Conservation (phyloP, 768 basidiomycete species). For the Rubroboletus pulcherrimus region DNA sequence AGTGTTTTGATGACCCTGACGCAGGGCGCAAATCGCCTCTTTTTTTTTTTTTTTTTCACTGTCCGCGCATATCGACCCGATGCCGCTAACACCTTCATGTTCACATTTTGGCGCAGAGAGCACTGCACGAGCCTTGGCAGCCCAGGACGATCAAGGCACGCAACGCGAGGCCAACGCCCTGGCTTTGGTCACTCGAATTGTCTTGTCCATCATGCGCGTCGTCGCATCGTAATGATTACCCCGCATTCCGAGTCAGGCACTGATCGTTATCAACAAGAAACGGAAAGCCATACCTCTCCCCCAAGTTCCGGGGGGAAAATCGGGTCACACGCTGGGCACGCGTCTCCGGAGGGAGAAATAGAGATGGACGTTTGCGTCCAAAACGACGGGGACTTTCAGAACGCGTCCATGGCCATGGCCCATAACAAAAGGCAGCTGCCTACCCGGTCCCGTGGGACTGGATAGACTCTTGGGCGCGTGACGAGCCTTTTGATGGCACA, state of each 20-base stretch:
- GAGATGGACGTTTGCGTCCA: no score
- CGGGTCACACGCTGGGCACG: no score
- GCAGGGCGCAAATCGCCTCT: neutral
- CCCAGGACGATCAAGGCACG: constrained; percentile 6
- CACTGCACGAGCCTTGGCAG: neutral
- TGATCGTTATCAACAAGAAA: neutral
- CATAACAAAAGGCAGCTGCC: no score
- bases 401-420: no score
- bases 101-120: neutral
- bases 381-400: no score
- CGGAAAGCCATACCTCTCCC: neutral
- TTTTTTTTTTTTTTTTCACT: no score
- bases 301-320: neutral
- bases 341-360: no score
- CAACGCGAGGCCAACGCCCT: neutral
- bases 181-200: neutral
- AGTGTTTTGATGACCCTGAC: neutral
- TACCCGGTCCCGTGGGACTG: no score
- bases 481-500: neutral
- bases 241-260: constrained; percentile 4
- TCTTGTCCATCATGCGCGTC: neutral
- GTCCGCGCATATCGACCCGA: neutral
- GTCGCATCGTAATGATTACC: neutral
- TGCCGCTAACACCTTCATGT: neutral
- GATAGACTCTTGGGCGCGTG: no score